phyloP scores from a whole-genome alignment of 73 alveolate genomes.

The Tetrahymena elliotti region DNA sequence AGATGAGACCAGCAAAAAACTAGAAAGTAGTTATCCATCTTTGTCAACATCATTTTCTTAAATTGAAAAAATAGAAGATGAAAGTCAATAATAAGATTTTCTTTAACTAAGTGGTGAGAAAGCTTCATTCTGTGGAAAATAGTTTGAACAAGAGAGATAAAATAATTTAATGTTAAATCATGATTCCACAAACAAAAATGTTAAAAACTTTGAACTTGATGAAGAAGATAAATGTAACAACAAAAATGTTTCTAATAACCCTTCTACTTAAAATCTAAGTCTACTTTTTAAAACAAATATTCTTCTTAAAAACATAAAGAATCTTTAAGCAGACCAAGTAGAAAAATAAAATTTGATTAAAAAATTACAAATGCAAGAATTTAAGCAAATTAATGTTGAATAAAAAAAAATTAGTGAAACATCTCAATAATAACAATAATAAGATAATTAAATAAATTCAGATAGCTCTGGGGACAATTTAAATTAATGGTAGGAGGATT shows the following conservation, averaged over 20 bases:
- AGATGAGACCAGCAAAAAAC: neutral
- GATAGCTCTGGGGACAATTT: too few relatives aligned
- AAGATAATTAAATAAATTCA: too few relatives aligned
- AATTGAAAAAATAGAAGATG: neutral
- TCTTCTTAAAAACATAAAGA: neutral
- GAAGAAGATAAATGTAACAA: neutral
- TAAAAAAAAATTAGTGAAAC: too few relatives aligned
- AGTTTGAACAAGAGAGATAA: too few relatives aligned
- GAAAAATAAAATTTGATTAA: too few relatives aligned
- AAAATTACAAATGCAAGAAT: too few relatives aligned
- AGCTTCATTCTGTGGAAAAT: neutral
- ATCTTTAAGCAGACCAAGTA: neutral
- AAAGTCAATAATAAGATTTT: neutral
- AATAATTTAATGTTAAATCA: neutral
- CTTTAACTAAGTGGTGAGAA: neutral
- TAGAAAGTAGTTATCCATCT: neutral
- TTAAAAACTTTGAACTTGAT: neutral
- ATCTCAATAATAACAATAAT: too few relatives aligned
- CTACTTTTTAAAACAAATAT: neutral
- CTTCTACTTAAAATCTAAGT: neutral
- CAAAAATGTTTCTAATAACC: neutral
- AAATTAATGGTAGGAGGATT: neutral
- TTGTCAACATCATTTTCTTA: neutral
- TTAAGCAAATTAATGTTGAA: neutral
- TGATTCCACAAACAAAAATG: neutral